phyloP scores from a whole-genome alignment of 768 basidiomycete genomes.

The Mycena capillaripes region DNA sequence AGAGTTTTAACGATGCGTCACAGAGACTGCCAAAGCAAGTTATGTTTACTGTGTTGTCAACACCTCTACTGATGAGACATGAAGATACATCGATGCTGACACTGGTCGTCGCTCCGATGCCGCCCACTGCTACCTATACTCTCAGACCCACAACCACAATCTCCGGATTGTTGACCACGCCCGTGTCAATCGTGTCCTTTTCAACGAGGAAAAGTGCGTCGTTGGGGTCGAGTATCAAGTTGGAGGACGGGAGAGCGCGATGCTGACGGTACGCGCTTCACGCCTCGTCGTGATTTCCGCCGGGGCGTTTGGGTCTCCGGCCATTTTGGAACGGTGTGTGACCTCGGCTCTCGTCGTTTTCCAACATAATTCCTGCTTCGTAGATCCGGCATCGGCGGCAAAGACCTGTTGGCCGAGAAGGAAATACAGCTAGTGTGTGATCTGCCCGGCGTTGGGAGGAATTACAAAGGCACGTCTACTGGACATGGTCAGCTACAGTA shows the following conservation, averaged over 20 bases:
- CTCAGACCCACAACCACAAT: slow-evolving; percentile 56
- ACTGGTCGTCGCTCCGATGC: slow-evolving; percentile 71
- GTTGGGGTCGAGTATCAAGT: slow-evolving; percentile 65
- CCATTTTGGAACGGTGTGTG: slow-evolving; percentile 63
- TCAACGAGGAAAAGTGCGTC: slow-evolving; percentile 60
- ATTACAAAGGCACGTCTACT: slow-evolving; percentile 57
- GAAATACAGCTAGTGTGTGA: background rate
- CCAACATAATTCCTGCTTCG: background rate
- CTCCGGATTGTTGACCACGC: slow-evolving; percentile 53
- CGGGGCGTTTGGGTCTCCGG: slow-evolving; percentile 68
- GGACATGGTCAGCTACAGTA: too few species aligned
- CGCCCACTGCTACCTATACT: slow-evolving; percentile 66
- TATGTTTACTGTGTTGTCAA: too few species aligned
- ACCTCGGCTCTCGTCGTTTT: too few species aligned
- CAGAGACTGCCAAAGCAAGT: background rate
- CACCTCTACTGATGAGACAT: background rate
- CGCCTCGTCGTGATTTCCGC: slow-evolving; percentile 64
- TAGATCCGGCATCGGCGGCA: background rate
- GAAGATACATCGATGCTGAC: slow-evolving; percentile 65
- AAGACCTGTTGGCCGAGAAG: background rate
- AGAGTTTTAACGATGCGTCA: too few species aligned
- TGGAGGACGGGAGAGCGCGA: slow-evolving; percentile 34
- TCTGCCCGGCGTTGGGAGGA: slow-evolving; percentile 81
- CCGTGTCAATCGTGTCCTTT: slow-evolving; percentile 61
- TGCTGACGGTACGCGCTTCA: slow-evolving; percentile 47